These are phyloP conservation scores for barrel medic (Medicago truncatula) DNA, from an alignment of 306 rosid species.

Conservation along the genomic window MtrunA17r5.0-ANR NC_053043.1:12355001-12355500, in stretches of 20 bases:
- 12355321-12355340: neutral
- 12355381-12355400: conserved; percentile 22
- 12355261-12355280: neutral
- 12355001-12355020: conserved; percentile 1
- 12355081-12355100: neutral
- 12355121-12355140: neutral
- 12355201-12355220: conserved; percentile 1
- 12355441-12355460: conserved; percentile 27
- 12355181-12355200: neutral
- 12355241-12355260: neutral
- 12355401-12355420: conserved; percentile 32
- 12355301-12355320: conserved; percentile 7
- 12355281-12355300: conserved; percentile 8
- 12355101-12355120: neutral
- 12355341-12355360: neutral
- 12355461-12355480: conserved; percentile 10
- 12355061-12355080: neutral
- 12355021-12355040: neutral
- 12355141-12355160: conserved; percentile 22
- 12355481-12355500: conserved; percentile 17
- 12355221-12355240: conserved; percentile 10
- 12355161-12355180: neutral
- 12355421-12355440: conserved; percentile 18
- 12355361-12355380: neutral
- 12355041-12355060: neutral